Conservation (phyloP, 2,329 filamentous ascomycete species). For the Verticillium albo-atrum region DNA sequence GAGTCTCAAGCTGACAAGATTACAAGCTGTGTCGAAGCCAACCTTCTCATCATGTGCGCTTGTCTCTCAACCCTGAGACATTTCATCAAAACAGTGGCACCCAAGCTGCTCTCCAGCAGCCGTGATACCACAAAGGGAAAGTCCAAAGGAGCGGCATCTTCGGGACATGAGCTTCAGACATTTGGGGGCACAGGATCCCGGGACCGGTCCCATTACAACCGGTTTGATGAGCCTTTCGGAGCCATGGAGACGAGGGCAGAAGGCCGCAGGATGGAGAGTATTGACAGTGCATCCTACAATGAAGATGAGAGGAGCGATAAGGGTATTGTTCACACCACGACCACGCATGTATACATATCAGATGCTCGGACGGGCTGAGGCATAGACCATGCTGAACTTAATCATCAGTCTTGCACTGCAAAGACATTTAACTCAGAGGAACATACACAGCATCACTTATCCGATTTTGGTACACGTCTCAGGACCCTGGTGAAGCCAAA, state of each 20-base stretch:
- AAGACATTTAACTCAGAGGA: too few species aligned
- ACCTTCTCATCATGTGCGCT: constrained; percentile 33
- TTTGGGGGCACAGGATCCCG: constrained; percentile 1
- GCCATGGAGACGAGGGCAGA: not conserved
- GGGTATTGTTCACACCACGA: constrained; percentile 1
- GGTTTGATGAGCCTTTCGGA: constrained; percentile 2
- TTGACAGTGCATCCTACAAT: not conserved
- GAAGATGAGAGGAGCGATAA: not conserved
- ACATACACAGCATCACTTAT: too few species aligned
- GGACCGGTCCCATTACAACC: constrained; percentile 1
- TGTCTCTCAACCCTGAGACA: constrained; percentile 25
- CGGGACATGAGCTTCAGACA: not conserved
- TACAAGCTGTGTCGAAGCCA: constrained; percentile 27
- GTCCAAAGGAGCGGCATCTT: not conserved
- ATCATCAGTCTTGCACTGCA: too few species aligned
- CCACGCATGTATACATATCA: not conserved
- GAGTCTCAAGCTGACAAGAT: not conserved
- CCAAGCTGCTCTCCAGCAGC: constrained; percentile 13
- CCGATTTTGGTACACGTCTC: too few species aligned
- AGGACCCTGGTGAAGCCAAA: too few species aligned
- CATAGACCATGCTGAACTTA: too few species aligned
- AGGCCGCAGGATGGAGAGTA: not conserved
- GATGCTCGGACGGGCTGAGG: not conserved
- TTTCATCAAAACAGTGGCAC: constrained; percentile 23
- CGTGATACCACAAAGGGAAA: not conserved